phyloP scores from a whole-genome alignment of 768 basidiomycete species.

The Sporobolomyces phaffii region DNA sequence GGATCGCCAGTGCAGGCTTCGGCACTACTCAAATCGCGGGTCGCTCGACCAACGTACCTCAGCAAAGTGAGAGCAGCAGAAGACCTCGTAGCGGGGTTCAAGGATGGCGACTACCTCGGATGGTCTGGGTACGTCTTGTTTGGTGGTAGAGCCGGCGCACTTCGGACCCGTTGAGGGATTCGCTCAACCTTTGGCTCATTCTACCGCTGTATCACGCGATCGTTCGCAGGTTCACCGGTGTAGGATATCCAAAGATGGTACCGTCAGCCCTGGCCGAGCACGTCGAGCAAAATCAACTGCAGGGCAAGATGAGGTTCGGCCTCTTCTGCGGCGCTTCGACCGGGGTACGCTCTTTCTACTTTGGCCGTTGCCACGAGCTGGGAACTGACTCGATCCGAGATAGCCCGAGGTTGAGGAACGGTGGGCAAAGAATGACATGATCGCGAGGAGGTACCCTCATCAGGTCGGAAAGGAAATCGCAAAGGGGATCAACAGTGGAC shows the following conservation, averaged over 20 bases:
- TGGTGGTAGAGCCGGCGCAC: too few species aligned
- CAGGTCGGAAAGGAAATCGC: constrained; percentile 44
- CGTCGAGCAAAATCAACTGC: constrained; percentile 42
- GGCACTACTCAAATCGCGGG: background rate
- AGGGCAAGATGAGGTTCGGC: constrained; percentile 42
- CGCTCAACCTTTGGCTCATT: background rate
- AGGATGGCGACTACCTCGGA: constrained; percentile 27
- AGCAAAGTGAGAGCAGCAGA: background rate
- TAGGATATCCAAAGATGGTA: constrained; percentile 41
- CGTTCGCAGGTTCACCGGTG: constrained; percentile 35
- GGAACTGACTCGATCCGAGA: too few species aligned
- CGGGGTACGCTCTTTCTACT: too few species aligned
- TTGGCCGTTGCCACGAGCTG: too few species aligned
- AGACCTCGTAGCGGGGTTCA: constrained; percentile 22
- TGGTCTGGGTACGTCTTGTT: constrained; percentile 12
- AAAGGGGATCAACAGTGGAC: constrained; percentile 41
- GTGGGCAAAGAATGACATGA: constrained; percentile 36
- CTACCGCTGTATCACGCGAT: background rate
- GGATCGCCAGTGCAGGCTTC: constrained; percentile 1
- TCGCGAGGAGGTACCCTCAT: constrained; percentile 41
- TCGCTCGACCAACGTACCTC: constrained; percentile 19
- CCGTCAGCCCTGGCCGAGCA: constrained; percentile 42
- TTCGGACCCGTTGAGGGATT: too few species aligned
- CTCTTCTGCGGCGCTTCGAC: constrained; percentile 32
- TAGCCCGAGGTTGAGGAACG: constrained; percentile 41